Evolutionary conservation across 2,329 filamentous ascomycete species (phyloP).

Genomic region (Colletotrichum sp.): DNA sequence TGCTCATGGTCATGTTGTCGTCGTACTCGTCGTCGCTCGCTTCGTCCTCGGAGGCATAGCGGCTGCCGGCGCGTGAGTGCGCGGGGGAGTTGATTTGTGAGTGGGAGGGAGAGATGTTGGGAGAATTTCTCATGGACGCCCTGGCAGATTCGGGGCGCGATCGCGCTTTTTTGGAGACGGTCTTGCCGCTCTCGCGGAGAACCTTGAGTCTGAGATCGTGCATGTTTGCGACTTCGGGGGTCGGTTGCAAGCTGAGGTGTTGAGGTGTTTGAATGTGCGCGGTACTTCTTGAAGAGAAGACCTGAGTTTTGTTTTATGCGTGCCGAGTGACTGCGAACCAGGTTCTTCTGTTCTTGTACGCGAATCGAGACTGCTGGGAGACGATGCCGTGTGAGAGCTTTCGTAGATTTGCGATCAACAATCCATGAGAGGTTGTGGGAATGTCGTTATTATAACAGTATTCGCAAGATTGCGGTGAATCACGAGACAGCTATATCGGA

Average conservation of each 20-base stretch:
- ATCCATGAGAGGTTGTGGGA: not conserved
- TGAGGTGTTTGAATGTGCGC: not conserved
- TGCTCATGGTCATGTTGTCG: conserved; percentile 51
- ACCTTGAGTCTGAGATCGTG: conserved; percentile 72
- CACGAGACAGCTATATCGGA: not conserved
- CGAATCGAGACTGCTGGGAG: not conserved
- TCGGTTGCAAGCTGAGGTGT: not conserved
- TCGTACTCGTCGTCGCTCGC: conserved; percentile 60
- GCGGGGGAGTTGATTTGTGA: conserved; percentile 64
- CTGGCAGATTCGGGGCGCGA: conserved; percentile 61
- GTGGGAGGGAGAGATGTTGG: conserved; percentile 61
- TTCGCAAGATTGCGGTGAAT: not conserved
- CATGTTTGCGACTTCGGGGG: conserved; percentile 45
- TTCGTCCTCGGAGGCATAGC: conserved; percentile 70
- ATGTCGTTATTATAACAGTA: not conserved
- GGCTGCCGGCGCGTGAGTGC: conserved; percentile 64
- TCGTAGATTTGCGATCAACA: not conserved
- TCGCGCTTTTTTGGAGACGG: conserved; percentile 71
- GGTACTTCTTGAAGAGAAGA: conserved; percentile 2
- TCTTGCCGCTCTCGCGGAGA: conserved; percentile 74
- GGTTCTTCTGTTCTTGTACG: not conserved
- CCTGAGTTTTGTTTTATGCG: not conserved
- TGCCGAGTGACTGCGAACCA: not conserved
- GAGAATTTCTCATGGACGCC: conserved; percentile 62
- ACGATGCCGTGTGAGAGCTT: not conserved